phyloP scores from a whole-genome alignment of 306 rosid genomes.

The Castanea sativa region DNA sequence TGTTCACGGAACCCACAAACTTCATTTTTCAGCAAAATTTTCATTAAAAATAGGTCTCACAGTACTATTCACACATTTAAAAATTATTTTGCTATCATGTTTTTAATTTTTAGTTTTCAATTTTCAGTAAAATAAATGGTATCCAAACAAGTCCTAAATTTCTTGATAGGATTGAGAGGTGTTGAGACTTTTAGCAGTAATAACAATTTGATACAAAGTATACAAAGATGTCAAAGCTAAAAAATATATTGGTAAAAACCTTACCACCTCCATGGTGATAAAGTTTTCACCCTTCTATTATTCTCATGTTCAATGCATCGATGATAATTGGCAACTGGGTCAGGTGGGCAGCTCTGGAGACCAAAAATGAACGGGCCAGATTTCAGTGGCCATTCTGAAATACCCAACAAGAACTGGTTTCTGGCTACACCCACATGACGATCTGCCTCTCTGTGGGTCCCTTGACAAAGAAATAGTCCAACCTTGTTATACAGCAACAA shows the following conservation, averaged over 20 bases:
- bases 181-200: fast-evolving
- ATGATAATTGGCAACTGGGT: background rate
- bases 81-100: no score
- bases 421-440: conserved; percentile 38
- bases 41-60: no score
- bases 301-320: background rate
- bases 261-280: background rate
- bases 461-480: conserved; percentile 1
- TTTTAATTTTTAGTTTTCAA: no score
- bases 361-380: conserved; percentile 7
- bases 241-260: background rate
- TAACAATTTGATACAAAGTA: no score
- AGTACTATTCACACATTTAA: no score
- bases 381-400: conserved; percentile 42
- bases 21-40: no score
- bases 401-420: conserved; percentile 36
- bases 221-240: background rate
- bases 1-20: no score
- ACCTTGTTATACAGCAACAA: background rate
- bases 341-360: conserved; percentile 5
- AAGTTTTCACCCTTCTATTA: background rate
- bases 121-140: no score
- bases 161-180: fast-evolving
- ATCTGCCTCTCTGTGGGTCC: conserved; percentile 39
- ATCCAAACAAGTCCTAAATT: no score